Evolutionary conservation across 208 protist genomes (phyloP).

Genomic region (Leishmania lainsoni): DNA sequence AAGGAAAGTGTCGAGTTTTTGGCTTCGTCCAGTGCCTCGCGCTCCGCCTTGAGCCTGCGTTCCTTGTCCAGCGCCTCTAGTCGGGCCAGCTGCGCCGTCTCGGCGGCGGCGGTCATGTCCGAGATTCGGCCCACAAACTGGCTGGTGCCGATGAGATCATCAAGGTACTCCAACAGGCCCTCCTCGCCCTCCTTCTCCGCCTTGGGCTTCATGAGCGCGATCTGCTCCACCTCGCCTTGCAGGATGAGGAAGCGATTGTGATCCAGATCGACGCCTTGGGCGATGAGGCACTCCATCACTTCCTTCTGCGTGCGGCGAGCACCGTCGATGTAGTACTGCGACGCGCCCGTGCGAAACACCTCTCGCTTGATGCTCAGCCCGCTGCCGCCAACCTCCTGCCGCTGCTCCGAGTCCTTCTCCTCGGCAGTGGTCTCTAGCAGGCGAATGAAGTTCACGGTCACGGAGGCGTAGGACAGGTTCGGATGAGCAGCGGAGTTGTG

Average conservation of each 20-base stretch:
- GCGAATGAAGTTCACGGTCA: constrained; percentile 98
- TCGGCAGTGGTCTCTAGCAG: constrained; percentile 86
- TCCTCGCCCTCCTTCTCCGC: constrained; percentile 94
- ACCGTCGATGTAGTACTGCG: constrained; percentile 96
- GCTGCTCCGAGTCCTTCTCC: constrained; percentile 66
- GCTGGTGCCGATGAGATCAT: constrained; percentile 99
- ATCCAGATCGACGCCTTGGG: constrained; percentile 98
- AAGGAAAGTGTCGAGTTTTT: constrained; percentile 96
- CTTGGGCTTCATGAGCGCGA: constrained; percentile 99
- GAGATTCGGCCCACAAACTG: constrained; percentile 94
- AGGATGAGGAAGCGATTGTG: constrained; percentile 99
- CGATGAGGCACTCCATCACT: constrained; percentile 91
- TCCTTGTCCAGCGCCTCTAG: constrained; percentile 93
- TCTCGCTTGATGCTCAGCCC: constrained; percentile 95
- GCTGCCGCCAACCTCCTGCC: constrained; percentile 87
- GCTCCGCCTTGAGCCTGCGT: constrained; percentile 95
- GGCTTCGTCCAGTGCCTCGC: constrained; percentile 91
- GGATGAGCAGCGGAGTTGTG: constrained; percentile 97
- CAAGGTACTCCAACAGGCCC: constrained; percentile 99
- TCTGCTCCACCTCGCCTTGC: constrained; percentile 99
- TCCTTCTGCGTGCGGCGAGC: constrained; percentile 70
- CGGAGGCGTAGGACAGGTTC: constrained; percentile 91
- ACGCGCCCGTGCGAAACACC: constrained; percentile 89
- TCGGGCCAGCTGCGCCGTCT: constrained; percentile 93
- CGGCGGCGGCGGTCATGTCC: constrained; percentile 71